Base-by-base conservation (phyloP, 306 rosid species). In the Casuarina equisetifolia region DNA sequence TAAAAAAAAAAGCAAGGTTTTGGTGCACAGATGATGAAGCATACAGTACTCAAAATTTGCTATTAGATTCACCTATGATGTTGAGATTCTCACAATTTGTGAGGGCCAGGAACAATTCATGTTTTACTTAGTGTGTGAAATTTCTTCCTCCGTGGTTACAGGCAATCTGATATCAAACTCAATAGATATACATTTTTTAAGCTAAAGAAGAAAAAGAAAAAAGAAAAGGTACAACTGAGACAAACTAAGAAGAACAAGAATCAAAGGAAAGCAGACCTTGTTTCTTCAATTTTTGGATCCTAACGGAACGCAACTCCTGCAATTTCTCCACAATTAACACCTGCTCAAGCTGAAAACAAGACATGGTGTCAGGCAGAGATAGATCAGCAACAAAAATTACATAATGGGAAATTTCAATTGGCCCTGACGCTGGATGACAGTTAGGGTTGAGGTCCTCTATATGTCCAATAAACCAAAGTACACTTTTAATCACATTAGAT, bases 231-330 rank as follows among this genome's bases (percentile, higher is more conserved):
- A 36, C 69, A 63, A 35, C 19, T 32, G 19, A 13, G 69, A 62
- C 69, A 5, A 76, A 10, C 20, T 12, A 12, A 15, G 8, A 51
- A 35, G 39, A 42, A 35, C 32, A 77, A 43, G 52, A 55, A 58
- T 45, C 1, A 72, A 44, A 62, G 4, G 13, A 52, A 43, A 62
- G 15, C 68, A 48, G 36, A 88, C 97, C 98, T 81, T 95, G 97
- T 77, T 90, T 95, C 85, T 92, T 92, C 95, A 95, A 80, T 70
- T 90, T 95, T 43, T 91, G 91, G 78, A 92, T 91, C 85, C 96
- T 91, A 72, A 91, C 84, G 64, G 95, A 88, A 32, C 92, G 97
- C 74, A 94, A 83, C 79, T 92, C 97, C 83, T 95, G 92, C 82
- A 91, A 85, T 81, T 92, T 95, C 85, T 95, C 98, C 88, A 89